Evolutionary conservation across 2,329 filamentous ascomycete species (phyloP).

Genomic region (Cladobotryum protrusum): DNA sequence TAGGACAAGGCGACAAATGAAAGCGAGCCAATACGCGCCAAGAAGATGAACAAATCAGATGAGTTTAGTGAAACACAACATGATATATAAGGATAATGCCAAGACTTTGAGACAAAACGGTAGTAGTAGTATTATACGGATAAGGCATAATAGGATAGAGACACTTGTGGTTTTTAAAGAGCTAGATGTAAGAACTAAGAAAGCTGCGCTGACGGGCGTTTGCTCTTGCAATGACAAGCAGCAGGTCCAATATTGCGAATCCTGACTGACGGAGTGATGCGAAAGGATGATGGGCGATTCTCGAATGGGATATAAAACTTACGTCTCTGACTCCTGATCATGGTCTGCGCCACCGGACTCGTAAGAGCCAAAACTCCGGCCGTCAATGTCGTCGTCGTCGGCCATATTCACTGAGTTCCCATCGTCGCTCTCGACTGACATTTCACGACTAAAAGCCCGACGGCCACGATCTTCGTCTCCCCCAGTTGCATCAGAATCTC

Average conservation of each 20-base stretch:
- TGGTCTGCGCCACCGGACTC: slow-evolving; percentile 31
- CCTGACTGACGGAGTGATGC: background rate
- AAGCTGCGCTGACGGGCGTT: background rate
- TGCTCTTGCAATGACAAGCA: too few species aligned
- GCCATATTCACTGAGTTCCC: slow-evolving; percentile 22
- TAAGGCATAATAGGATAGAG: too few species aligned
- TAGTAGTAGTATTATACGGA: too few species aligned
- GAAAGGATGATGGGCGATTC: background rate
- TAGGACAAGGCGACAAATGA: slow-evolving; percentile 1
- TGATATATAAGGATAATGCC: too few species aligned
- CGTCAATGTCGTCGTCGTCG: slow-evolving; percentile 28
- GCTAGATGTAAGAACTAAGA: background rate
- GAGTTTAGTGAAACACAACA: too few species aligned
- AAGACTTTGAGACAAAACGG: too few species aligned
- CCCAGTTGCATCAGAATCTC: slow-evolving; percentile 27
- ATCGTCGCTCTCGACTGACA: slow-evolving; percentile 31
- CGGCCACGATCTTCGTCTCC: slow-evolving; percentile 23
- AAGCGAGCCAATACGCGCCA: background rate
- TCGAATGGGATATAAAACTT: slow-evolving; percentile 4
- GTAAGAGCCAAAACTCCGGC: slow-evolving; percentile 28
- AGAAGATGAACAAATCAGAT: too few species aligned
- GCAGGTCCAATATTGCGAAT: too few species aligned
- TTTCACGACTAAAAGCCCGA: slow-evolving; percentile 33
- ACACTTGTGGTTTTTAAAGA: too few species aligned
- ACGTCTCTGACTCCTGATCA: slow-evolving; percentile 21